phyloP scores from a whole-genome alignment of 306 rosid genomes.

The Chamaecrista fasciculata region DNA sequence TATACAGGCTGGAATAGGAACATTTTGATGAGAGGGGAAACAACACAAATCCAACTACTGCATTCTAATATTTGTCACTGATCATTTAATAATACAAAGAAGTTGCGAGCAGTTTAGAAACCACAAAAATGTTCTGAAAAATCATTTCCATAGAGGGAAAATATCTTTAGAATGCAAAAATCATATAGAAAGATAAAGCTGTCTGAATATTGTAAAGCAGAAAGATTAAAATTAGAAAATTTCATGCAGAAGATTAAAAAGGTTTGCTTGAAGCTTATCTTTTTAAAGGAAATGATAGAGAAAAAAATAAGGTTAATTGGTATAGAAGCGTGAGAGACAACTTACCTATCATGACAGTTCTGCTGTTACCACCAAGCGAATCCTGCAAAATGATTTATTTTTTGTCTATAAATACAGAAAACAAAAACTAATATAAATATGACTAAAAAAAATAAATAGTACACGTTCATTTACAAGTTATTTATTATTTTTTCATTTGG shows the following conservation, averaged over 20 bases:
- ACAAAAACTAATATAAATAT: not conserved
- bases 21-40: conserved; percentile 25
- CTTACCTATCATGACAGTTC: conserved; percentile 96
- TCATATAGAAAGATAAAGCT: conserved; percentile 2
- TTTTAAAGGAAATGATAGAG: conserved; percentile 4
- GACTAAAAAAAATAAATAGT: not conserved
- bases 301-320: not conserved
- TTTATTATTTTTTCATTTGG: not conserved
- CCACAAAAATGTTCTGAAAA: conserved; percentile 15
- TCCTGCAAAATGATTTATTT: conserved; percentile 63
- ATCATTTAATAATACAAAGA: conserved; percentile 12
- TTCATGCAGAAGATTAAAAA: conserved; percentile 14
- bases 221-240: not conserved
- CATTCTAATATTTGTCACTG: conserved; percentile 6
- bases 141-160: not conserved
- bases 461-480: conserved; percentile 13
- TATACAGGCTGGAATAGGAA: conserved; percentile 71
- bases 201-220: conserved; percentile 11
- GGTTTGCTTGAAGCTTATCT: conserved; percentile 15
- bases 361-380: conserved; percentile 97
- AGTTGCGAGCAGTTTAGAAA: conserved; percentile 8
- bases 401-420: conserved; percentile 19
- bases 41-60: conserved; percentile 6
- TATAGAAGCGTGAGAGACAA: conserved; percentile 9
- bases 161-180: conserved; percentile 2